Percentiles rank a stretch among this genome's conserved stretches.
Conservation (phyloP, 1,139 yeast genomes). For the Candida dubliniensis region DNA sequence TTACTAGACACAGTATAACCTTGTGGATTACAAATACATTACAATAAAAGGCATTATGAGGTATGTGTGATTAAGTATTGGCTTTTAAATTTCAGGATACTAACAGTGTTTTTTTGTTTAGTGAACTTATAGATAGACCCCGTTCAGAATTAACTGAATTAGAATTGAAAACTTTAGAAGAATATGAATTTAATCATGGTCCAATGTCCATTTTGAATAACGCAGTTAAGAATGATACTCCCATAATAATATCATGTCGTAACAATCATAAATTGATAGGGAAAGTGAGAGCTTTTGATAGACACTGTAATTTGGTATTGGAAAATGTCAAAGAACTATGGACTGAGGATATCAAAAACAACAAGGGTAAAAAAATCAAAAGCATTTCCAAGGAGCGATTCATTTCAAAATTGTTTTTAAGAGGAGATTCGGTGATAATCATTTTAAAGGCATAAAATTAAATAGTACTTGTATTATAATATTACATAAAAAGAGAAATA, state of each 20-base stretch:
- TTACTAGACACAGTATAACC: too few species aligned
- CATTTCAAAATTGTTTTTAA: constrained; percentile 81
- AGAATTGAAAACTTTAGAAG: constrained; percentile 81
- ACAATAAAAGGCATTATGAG: constrained; percentile 4
- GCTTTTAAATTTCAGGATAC: neutral
- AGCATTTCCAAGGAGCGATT: constrained; percentile 78
- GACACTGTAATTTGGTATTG: constrained; percentile 90
- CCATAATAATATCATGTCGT: constrained; percentile 85
- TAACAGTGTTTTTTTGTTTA: constrained; percentile 18
- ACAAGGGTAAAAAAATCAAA: constrained; percentile 71
- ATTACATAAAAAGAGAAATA: neutral
- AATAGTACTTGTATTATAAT: neutral
- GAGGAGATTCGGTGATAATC: constrained; percentile 95
- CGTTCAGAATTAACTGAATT: constrained; percentile 76
- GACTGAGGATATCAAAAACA: constrained; percentile 68
- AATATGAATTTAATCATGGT: constrained; percentile 86
- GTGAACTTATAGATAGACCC: constrained; percentile 69
- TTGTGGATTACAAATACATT: too few species aligned
- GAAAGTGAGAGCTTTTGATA: constrained; percentile 89
- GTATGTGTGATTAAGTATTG: constrained; percentile 2
- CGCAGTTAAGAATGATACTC: constrained; percentile 72
- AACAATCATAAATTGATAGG: constrained; percentile 91
- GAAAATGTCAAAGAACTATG: constrained; percentile 92
- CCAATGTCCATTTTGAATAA: constrained; percentile 85
- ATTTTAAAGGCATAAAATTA: constrained; percentile 52